phyloP scores from a whole-genome alignment of 176 grass and related monocot genomes.

The Triticum monococcum region DNA sequence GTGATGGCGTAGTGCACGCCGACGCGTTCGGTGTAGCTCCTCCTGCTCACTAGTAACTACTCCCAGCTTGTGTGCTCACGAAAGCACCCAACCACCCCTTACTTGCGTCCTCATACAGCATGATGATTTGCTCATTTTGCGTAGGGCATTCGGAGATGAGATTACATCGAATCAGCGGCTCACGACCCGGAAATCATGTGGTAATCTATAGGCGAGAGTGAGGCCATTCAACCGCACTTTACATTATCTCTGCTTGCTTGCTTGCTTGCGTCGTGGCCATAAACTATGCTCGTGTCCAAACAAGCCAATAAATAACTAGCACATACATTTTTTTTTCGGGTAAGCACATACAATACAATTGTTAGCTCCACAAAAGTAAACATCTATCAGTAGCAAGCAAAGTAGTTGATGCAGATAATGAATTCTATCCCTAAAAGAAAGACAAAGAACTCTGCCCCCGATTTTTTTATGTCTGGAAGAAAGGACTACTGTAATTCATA shows the following conservation, averaged over 20 bases:
- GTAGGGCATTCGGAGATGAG: neutral
- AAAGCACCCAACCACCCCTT: neutral
- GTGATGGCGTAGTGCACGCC: neutral
- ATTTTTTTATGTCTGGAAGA: too few species aligned
- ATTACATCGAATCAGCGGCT: neutral
- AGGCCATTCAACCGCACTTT: neutral
- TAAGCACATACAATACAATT: too few species aligned
- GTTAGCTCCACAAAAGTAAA: too few species aligned
- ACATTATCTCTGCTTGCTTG: neutral
- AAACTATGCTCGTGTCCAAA: neutral
- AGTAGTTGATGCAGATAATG: too few species aligned
- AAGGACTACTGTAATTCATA: too few species aligned
- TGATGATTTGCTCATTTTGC: too few species aligned
- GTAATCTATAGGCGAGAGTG: neutral
- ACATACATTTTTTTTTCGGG: too few species aligned
- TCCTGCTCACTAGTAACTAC: neutral
- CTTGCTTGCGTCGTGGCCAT: neutral
- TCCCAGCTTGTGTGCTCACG: neutral
- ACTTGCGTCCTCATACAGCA: neutral
- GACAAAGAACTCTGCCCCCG: too few species aligned
- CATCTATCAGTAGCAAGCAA: too few species aligned
- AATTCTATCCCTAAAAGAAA: too few species aligned
- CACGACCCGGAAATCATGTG: neutral
- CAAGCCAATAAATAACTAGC: neutral
- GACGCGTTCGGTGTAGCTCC: neutral